Evolutionary conservation across 768 basidiomycete species (phyloP), one percentile per base, ranked within the genome.

Genomic region (Boletus tomentosulus): DNA sequence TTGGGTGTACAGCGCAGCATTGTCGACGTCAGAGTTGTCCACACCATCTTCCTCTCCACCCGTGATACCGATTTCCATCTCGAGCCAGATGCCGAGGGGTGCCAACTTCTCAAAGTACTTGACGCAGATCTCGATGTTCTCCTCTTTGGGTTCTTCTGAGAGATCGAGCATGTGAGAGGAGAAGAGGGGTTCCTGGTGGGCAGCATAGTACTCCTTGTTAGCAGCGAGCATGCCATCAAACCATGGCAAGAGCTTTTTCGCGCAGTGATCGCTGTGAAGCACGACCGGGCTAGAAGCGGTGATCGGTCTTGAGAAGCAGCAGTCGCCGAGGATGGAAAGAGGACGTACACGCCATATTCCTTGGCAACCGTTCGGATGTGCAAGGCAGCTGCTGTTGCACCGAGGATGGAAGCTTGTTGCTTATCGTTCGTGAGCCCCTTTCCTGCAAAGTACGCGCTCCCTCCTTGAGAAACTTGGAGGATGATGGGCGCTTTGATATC

Each of bases 11-110:
- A 98, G 78, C 55, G 82, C 81, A 44, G 86, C 77, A 75, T 98
- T 99, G 77, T 99, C 97, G 57, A 93, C 93, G 39, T 78, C 84
- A 44, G 92, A 87, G 81, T 99, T 99, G 76, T 99, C 96, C 46
- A 99, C 97, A 69, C 97, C 96, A 67, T 98, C 97, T 72, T 99
- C 97, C 73, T 99, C 97, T 64, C 97, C 97, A 66, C 97, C 97
- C 48, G 97, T 99, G 74, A 99, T 98, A 67, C 97, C 97, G 71
- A 99, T 99, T 76, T 99, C 97, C 97, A 99, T 99, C 82, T 99
- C 97, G 71, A 99, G 92, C 92, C 92, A 99, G 57, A 92, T 75
- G 48, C 90, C 88, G 66, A 98, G 72, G 57, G 87, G 84, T 3
- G 90, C 89, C 93, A 98, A 89, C 68, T 92, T 91, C 75, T 86